phyloP scores from a whole-genome alignment of 2,329 filamentous ascomycete species.

The Chaetomiaceae sp. region DNA sequence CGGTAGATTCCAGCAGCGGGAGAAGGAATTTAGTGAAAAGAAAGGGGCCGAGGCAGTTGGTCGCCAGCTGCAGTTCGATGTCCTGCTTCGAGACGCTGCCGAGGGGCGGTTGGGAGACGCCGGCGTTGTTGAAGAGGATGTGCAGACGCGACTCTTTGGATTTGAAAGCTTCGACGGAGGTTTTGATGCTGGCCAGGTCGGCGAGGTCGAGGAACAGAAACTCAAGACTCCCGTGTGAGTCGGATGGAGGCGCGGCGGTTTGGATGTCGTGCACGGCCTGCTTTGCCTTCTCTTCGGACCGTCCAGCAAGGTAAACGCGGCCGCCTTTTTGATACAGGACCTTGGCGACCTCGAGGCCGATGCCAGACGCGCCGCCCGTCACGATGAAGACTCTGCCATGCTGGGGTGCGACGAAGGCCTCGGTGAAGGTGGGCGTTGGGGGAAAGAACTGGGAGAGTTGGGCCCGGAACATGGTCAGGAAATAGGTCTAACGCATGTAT shows the following conservation, averaged over 20 bases:
- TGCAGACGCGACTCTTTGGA: constrained; percentile 31
- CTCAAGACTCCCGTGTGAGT: constrained; percentile 31
- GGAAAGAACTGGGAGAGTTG: constrained; percentile 18
- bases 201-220: constrained; percentile 39
- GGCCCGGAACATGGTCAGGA: constrained; percentile 6
- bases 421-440: constrained; percentile 14
- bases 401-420: constrained; percentile 10
- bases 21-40: constrained; percentile 26
- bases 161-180: constrained; percentile 30
- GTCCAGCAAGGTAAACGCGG: constrained; percentile 48
- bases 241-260: constrained; percentile 25
- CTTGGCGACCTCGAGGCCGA: constrained; percentile 45
- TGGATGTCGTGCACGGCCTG: constrained; percentile 40
- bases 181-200: constrained; percentile 29
- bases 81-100: constrained; percentile 30
- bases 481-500: no score
- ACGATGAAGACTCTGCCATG: constrained; percentile 34
- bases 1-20: constrained; percentile 21
- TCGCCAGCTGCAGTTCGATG: constrained; percentile 25
- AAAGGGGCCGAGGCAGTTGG: constrained; percentile 26
- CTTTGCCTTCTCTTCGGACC: constrained; percentile 36
- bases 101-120: constrained; percentile 31
- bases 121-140: constrained; percentile 38
- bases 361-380: constrained; percentile 34
- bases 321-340: constrained; percentile 48